Conservation (phyloP, 176 grass and related monocot species). For the Aegilops bicornis region DNA sequence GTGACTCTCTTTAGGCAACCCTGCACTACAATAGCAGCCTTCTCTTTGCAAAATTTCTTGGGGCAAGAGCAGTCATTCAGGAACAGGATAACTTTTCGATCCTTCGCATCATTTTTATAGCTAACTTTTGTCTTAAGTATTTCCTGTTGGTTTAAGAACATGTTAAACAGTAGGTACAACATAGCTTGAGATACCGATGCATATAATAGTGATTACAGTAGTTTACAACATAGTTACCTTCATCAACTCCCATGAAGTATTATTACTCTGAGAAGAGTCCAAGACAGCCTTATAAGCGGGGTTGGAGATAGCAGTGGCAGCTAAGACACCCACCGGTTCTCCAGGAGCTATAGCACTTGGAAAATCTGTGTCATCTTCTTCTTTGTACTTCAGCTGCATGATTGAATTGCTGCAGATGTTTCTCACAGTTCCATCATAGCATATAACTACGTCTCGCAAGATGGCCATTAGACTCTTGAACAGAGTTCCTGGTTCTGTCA, state of each 20-base stretch:
- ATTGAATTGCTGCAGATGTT: slow-evolving; percentile 88
- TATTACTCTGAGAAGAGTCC: slow-evolving; percentile 92
- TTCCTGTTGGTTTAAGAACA: slow-evolving; percentile 53
- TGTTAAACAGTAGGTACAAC: slow-evolving; percentile 16
- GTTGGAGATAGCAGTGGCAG: slow-evolving; percentile 90
- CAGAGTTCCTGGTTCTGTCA: slow-evolving; percentile 88
- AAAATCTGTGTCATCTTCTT: slow-evolving; percentile 40
- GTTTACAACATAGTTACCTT: slow-evolving; percentile 52
- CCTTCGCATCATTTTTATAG: slow-evolving; percentile 68
- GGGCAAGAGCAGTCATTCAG: slow-evolving; percentile 82
- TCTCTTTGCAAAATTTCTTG: slow-evolving; percentile 94
- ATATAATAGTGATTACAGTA: slow-evolving; percentile 20
- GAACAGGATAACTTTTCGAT: slow-evolving; percentile 76
- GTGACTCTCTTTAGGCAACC: slow-evolving; percentile 70
- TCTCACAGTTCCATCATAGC: slow-evolving; percentile 90
- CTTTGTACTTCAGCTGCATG: slow-evolving; percentile 68
- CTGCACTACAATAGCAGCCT: slow-evolving; percentile 69
- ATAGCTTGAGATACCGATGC: slow-evolving; percentile 21
- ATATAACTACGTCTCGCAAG: slow-evolving; percentile 82
- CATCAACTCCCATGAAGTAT: slow-evolving; percentile 96
- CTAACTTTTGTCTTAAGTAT: slow-evolving; percentile 55
- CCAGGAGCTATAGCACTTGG: slow-evolving; percentile 56
- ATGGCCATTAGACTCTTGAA: slow-evolving; percentile 95
- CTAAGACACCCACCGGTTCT: slow-evolving; percentile 95
- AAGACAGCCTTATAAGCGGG: slow-evolving; percentile 88